Evolutionary conservation across 176 grass and related monocot species (phyloP).

Genomic region (barley (Hordeum vulgare)): DNA sequence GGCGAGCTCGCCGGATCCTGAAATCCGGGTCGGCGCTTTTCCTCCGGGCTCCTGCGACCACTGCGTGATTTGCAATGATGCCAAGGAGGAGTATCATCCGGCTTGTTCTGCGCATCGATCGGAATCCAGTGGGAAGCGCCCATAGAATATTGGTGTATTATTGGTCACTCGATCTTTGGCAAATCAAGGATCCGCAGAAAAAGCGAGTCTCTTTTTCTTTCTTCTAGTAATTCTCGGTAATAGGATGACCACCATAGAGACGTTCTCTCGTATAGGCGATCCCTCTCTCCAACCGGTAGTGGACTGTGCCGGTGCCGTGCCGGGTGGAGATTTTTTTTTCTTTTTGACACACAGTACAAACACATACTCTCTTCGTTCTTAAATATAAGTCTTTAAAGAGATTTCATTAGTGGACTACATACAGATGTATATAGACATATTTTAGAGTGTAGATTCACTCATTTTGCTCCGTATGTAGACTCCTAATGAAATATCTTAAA

Average conservation of each 20-base stretch:
- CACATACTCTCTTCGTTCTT: no score
- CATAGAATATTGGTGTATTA: conserved; percentile 34
- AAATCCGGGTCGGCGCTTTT: conserved; percentile 2
- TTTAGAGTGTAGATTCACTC: no score
- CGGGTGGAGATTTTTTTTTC: no score
- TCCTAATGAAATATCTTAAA: no score
- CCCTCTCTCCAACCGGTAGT: background rate
- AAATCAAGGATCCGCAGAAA: conserved; percentile 8
- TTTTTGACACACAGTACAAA: no score
- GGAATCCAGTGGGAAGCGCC: conserved; percentile 25
- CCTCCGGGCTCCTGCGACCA: background rate
- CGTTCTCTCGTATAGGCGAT: conserved; percentile 7
- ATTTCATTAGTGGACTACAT: no score
- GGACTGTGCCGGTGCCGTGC: no score
- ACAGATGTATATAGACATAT: no score
- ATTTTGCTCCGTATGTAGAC: no score
- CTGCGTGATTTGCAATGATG: conserved; percentile 9
- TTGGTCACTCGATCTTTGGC: conserved; percentile 35
- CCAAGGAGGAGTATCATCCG: background rate
- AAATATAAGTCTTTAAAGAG: no score
- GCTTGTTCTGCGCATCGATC: conserved; percentile 6
- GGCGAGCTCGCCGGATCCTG: conserved; percentile 3
- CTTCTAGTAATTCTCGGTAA: background rate
- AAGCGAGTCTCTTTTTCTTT: background rate
- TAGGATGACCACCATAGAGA: background rate